A percentile compares a stretch with the other conserved stretches of the same genome.
phyloP scores from a whole-genome alignment of 2,329 filamentous ascomycete genomes.

The Penicillium aurantiogriseum region DNA sequence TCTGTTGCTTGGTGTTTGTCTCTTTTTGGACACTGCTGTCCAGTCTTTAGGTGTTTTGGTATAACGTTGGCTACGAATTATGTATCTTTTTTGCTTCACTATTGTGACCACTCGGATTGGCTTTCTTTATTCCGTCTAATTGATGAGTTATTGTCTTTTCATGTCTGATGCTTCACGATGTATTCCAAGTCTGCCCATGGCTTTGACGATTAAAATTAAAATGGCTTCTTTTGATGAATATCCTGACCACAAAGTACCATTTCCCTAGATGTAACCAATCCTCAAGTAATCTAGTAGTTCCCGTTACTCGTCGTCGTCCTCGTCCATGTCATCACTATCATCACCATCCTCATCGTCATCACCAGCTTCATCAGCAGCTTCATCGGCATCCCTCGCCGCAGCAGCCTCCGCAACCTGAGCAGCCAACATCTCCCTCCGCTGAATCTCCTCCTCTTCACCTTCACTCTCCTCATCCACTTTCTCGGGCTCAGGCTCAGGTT shows the following conservation, averaged over 20 bases:
- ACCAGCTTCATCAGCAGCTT: conserved; percentile 24
- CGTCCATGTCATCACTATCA: neutral
- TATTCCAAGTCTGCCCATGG: neutral
- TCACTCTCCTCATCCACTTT: conserved; percentile 28
- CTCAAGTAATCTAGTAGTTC: neutral
- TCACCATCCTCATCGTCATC: conserved; percentile 10
- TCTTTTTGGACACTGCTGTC: conserved; percentile 6
- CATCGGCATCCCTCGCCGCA: conserved; percentile 25
- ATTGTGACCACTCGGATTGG: conserved; percentile 1
- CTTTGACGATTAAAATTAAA: conserved; percentile 11
- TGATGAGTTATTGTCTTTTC: conserved; percentile 8
- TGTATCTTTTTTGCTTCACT: neutral
- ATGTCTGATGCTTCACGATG: conserved; percentile 18
- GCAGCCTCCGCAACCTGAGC: conserved; percentile 30
- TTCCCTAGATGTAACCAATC: neutral
- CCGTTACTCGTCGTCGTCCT: neutral
- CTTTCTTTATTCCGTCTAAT: conserved; percentile 8
- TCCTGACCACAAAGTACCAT: neutral
- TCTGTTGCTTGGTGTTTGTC: conserved; percentile 1
- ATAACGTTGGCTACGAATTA: conserved; percentile 1
- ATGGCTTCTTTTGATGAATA: conserved; percentile 3
- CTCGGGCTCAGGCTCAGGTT: conserved; percentile 6
- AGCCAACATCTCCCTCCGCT: conserved; percentile 33
- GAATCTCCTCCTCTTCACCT: conserved; percentile 34
- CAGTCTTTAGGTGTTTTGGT: conserved; percentile 1